These are phyloP conservation scores for Citropsis articulata DNA, from an alignment of 345 rosid species.

Conservation along the genomic window DNA sequence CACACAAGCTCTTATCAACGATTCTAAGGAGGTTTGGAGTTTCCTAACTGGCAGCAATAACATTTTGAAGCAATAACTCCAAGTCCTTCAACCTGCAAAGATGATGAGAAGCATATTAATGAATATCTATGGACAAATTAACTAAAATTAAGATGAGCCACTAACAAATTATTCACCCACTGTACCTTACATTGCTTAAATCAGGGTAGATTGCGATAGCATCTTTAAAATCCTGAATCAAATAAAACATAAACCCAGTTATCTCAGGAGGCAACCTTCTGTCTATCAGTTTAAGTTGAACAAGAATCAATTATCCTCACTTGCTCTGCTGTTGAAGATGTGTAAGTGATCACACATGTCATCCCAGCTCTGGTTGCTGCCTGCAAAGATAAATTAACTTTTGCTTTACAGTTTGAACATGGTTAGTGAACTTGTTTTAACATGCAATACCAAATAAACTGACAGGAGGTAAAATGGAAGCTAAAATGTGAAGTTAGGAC, in stretches of 20 bases:
- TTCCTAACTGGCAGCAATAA: constrained; percentile 38
- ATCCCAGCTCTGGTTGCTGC: constrained; percentile 89
- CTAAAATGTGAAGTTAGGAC: neutral
- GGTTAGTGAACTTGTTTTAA: neutral
- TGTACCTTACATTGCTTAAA: constrained; percentile 65
- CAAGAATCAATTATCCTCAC: constrained; percentile 27
- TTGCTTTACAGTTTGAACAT: neutral
- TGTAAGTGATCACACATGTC: constrained; percentile 81
- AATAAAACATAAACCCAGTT: neutral
- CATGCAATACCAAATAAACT: neutral
- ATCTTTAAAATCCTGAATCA: constrained; percentile 71
- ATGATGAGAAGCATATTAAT: neutral
- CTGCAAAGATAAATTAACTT: constrained; percentile 32
- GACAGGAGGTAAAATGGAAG: neutral
- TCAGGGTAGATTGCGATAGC: constrained; percentile 80
- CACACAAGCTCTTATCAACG: neutral
- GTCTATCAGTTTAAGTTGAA: neutral
- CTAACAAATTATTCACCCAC: neutral
- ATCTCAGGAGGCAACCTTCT: constrained; percentile 9
- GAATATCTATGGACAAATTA: neutral
- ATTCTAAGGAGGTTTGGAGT: constrained; percentile 1
- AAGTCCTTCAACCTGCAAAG: constrained; percentile 54
- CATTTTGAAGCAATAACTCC: constrained; percentile 48
- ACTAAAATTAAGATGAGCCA: neutral
- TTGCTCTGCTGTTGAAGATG: constrained; percentile 90